These are phyloP conservation scores for Rhexocercosporidium sp. DNA, from an alignment of 2,329 filamentous ascomycete species.

Conservation along the genomic window DNA sequence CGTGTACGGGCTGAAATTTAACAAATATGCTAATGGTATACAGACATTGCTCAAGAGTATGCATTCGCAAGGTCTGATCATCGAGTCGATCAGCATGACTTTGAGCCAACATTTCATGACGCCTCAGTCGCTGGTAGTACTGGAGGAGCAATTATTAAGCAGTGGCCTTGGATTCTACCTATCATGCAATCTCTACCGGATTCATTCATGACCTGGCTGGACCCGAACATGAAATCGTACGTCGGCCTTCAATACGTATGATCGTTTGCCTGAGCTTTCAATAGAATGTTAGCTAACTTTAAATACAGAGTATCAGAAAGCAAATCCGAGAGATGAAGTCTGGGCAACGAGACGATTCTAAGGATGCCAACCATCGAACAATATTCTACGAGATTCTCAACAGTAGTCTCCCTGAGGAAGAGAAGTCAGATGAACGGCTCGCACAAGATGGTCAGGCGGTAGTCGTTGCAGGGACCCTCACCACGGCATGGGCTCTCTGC, in stretches of 20 bases:
- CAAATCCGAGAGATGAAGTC: conserved; percentile 8
- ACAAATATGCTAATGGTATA: not conserved
- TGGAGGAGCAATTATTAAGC: conserved; percentile 2
- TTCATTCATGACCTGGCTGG: not conserved
- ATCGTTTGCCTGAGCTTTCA: no score
- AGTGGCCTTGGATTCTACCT: conserved; percentile 3
- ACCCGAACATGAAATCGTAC: not conserved
- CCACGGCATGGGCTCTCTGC: conserved; percentile 43
- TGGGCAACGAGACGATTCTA: conserved; percentile 10
- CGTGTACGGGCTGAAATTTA: not conserved
- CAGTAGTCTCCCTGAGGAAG: conserved; percentile 41
- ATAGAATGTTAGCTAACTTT: no score
- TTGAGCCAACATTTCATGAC: conserved; percentile 14
- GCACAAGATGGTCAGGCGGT: not conserved
- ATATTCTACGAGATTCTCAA: conserved; percentile 37
- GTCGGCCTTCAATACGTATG: not conserved
- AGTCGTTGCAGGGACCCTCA: conserved; percentile 29
- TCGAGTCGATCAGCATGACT: conserved; percentile 22
- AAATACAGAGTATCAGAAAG: not conserved
- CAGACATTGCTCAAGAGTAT: conserved; percentile 37
- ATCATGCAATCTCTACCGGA: not conserved
- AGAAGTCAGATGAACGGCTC: conserved; percentile 15
- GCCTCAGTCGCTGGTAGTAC: not conserved
- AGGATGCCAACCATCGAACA: conserved; percentile 28
- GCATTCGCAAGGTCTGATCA: conserved; percentile 30